Evolutionary conservation across 495 filamentous ascomycete species (phyloP).

Genomic region (Penicillium coprophilum): DNA sequence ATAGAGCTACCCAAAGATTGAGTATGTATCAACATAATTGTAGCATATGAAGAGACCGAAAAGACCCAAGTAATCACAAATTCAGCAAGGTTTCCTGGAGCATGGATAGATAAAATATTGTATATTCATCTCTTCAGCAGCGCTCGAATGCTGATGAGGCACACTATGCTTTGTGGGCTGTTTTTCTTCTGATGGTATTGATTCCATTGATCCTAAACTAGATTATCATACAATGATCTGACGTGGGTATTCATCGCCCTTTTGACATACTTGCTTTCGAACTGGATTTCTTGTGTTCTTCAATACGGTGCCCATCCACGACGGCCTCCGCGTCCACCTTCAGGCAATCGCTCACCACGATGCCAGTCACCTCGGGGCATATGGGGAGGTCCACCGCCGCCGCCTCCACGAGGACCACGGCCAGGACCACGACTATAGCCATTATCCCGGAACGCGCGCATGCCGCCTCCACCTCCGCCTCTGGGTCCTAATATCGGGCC

Average conservation of each 20-base stretch:
- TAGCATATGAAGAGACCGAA: not conserved
- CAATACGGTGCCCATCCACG: slow-evolving; percentile 48
- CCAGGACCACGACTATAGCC: slow-evolving; percentile 38
- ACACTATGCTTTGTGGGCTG: not conserved
- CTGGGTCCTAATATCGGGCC: slow-evolving; percentile 20
- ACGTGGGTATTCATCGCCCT: slow-evolving; percentile 15
- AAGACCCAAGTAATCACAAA: not conserved
- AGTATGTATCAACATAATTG: not conserved
- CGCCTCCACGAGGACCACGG: slow-evolving; percentile 33
- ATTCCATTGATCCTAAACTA: slow-evolving; percentile 6
- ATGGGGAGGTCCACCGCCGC: slow-evolving; percentile 22
- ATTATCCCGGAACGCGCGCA: slow-evolving; percentile 52
- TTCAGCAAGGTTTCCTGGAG: not conserved
- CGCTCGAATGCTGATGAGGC: not conserved
- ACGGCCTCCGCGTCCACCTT: slow-evolving; percentile 36
- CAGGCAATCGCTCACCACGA: slow-evolving; percentile 45
- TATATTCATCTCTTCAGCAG: not conserved
- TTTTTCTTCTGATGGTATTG: not conserved
- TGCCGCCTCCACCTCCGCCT: slow-evolving; percentile 31
- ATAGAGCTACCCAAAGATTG: not conserved
- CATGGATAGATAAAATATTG: not conserved
- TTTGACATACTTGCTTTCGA: not conserved
- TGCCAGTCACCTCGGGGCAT: slow-evolving; percentile 45
- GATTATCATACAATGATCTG: slow-evolving; percentile 21
- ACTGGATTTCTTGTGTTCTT: not conserved